Evolutionary conservation across 495 filamentous ascomycete genomes (phyloP).

Genomic region (Pyronema domesticum): DNA sequence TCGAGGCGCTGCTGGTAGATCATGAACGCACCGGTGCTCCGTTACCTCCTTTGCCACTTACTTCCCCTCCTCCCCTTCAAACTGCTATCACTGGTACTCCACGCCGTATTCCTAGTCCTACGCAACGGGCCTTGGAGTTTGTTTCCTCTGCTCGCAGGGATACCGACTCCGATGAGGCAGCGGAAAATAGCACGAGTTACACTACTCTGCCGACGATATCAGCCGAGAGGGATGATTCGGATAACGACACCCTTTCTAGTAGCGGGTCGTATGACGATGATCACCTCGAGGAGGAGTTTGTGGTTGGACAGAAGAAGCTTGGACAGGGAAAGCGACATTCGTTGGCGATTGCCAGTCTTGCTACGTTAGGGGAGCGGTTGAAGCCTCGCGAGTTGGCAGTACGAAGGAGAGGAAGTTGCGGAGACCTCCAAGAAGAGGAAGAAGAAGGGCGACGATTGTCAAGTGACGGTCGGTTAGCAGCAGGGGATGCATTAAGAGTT

Average conservation of each 20-base stretch:
- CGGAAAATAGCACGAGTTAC: neutral
- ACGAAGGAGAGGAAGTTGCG: constrained; percentile 10
- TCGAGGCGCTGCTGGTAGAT: constrained; percentile 22
- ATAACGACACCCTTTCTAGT: constrained; percentile 3
- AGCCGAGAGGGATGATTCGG: neutral
- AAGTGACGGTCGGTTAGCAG: constrained; percentile 4
- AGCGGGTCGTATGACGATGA: neutral
- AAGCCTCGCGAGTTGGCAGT: constrained; percentile 4
- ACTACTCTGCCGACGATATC: neutral
- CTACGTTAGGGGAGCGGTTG: constrained; percentile 1
- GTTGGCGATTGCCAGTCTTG: constrained; percentile 12
- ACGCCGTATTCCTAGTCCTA: constrained; percentile 20
- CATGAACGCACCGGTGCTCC: constrained; percentile 7
- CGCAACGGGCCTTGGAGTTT: constrained; percentile 21
- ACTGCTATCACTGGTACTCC: neutral
- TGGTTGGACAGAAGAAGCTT: neutral
- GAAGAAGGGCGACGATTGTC: neutral
- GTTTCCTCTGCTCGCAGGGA: constrained; percentile 15
- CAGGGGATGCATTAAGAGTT: neutral
- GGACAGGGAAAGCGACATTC: constrained; percentile 16
- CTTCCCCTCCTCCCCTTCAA: neutral
- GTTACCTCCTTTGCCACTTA: neutral
- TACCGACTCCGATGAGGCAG: neutral
- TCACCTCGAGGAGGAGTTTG: constrained; percentile 10
- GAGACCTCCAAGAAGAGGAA: constrained; percentile 4